Base-by-base conservation (phyloP, 1,139 yeast genomes). In the Kodamaea plutei region DNA sequence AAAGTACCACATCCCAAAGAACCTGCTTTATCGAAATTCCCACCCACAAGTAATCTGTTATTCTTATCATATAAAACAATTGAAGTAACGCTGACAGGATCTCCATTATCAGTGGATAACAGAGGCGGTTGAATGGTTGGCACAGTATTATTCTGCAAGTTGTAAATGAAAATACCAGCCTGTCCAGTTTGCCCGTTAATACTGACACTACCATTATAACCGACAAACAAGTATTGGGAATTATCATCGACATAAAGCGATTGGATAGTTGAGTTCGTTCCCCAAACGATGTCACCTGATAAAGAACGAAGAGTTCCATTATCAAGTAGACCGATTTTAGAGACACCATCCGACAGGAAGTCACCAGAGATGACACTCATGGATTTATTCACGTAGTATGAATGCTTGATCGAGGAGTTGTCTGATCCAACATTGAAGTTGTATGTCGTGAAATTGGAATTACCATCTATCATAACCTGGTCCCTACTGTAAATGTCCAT, bases 1-100 rank as follows among this genome's bases (percentile, higher is more conserved):
- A 87, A 56, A 2, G 78, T 73, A 2, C 64, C 56, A 57, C 96
- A 87, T 26, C 64, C 59, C 38, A 73, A 58, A 6, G 78, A 64
- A 0, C 84, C 80, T 3, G 83, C 81, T 21, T 64, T 55, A 18
- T 68, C 69, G 47, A 85, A 85, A 28, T 76, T 65, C 13, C 98
- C 98, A 29, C 85, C 95, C 8, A 85, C 83, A 23, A 87, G 63
- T 12, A 88, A 53, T 15, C 70, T 64, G 15, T 67, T 52, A 6
- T 65, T 65, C 18, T 61, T 58, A 20, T 76, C 79, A 40, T 73
- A 69, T 34, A 69, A 64, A 2, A 71, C 75, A 37, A 84, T 56
- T 2, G 81, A 56, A 35, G 72, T 74, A 6, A 84, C 73, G 23
- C 50, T 44, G 3, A 73, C 61, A 9, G 54, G 25, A 15, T 44